phyloP scores from a whole-genome alignment of 257 asterid genomes.

The Dorcoceras hygrometricum region DNA sequence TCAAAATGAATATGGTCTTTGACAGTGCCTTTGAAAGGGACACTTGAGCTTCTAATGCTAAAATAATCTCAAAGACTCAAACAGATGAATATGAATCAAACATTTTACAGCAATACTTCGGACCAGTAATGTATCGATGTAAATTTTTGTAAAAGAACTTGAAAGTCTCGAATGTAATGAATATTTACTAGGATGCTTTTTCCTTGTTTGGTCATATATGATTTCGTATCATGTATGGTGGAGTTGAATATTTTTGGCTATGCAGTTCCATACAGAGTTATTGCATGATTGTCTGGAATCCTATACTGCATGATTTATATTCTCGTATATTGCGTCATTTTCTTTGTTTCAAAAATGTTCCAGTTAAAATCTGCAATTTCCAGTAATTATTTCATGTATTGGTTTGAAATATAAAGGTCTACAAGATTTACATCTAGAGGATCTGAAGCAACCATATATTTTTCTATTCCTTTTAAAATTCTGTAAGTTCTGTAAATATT shows the following conservation, averaged over 20 bases:
- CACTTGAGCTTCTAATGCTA: constrained; percentile 14
- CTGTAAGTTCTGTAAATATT: not conserved
- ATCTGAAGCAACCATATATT: not conserved
- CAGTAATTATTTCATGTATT: not conserved
- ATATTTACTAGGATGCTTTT: constrained; percentile 14
- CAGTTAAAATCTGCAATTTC: constrained; percentile 3
- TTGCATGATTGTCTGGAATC: constrained; percentile 1
- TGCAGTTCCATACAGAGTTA: not conserved
- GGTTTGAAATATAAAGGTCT: constrained; percentile 1
- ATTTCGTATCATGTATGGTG: constrained; percentile 15
- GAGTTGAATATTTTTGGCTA: constrained; percentile 11
- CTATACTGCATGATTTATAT: no score
- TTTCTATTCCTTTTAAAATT: not conserved
- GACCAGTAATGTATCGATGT: constrained; percentile 33
- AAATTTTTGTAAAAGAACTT: constrained; percentile 27
- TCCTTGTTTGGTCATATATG: constrained; percentile 11
- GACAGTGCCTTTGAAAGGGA: constrained; percentile 16
- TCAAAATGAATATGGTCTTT: constrained; percentile 20
- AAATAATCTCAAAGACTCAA: constrained; percentile 5
- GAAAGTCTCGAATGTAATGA: constrained; percentile 33
- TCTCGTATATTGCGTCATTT: no score
- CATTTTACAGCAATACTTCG: constrained; percentile 18
- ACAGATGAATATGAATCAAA: constrained; percentile 20
- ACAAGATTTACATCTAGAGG: constrained; percentile 5
- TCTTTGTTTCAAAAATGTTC: constrained; percentile 4